Evolutionary conservation across 23 red algal species (phyloP).

Genomic region (Cyanidium caldarium): DNA sequence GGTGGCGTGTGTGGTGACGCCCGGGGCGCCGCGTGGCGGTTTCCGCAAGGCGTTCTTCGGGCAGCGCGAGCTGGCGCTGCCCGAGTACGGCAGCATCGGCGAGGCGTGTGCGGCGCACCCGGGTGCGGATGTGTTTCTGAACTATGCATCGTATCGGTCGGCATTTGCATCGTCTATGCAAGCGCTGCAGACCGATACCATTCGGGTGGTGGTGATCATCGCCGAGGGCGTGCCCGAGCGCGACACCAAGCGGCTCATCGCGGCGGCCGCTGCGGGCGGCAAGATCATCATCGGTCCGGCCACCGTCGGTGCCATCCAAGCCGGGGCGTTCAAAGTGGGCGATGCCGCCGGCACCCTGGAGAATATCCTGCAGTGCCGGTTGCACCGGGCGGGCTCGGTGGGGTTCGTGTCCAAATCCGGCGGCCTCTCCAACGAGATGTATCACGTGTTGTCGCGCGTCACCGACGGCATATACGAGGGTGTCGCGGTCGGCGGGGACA

Average conservation of each 20-base stretch:
- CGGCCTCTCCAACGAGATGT: conserved; percentile 97
- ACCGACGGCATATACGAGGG: conserved; percentile 94
- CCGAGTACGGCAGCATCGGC: conserved; percentile 59
- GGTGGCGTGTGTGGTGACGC: conserved; percentile 78
- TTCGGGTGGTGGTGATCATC: conserved; percentile 78
- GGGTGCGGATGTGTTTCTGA: conserved; percentile 80
- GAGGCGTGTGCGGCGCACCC: conserved; percentile 57
- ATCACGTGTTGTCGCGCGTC: conserved; percentile 67
- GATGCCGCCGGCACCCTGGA: conserved; percentile 94
- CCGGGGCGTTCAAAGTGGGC: conserved; percentile 86
- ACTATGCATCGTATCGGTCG: conserved; percentile 82
- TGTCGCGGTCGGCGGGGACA: conserved; percentile 90
- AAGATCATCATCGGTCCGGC: conserved; percentile 96
- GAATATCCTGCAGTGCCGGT: conserved; percentile 81
- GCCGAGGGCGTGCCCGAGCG: conserved; percentile 94
- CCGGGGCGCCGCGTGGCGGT: conserved; percentile 53
- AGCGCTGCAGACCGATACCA: conserved; percentile 34
- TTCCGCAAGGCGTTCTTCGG: conserved; percentile 99
- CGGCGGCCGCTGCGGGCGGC: conserved; percentile 13
- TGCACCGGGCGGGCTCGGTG: conserved; percentile 85
- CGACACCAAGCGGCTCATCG: conserved; percentile 67
- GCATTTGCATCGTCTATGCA: conserved; percentile 57
- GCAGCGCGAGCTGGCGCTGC: conserved; percentile 67
- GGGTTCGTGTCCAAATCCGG: conserved; percentile 98
- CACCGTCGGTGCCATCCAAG: conserved; percentile 88